These are phyloP conservation scores for Pluteus cervinus DNA, from an alignment of 768 basidiomycete genomes.

Conservation along the genomic window DNA sequence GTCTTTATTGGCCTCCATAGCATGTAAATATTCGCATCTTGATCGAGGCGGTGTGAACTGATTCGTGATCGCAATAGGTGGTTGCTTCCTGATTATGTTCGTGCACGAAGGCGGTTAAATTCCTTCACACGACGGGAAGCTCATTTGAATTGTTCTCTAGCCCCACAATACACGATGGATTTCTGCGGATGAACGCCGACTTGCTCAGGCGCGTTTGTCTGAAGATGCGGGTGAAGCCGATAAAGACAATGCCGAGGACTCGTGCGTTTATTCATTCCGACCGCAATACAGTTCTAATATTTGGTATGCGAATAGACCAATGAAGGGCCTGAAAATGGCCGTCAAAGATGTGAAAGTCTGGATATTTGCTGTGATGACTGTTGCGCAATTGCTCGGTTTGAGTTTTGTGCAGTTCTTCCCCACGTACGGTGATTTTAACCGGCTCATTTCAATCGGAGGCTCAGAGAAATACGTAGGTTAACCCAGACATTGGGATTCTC, in stretches of 20 bases:
- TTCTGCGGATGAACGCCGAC: constrained; percentile 36
- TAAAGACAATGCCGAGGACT: constrained; percentile 47
- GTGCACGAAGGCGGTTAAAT: constrained; percentile 11
- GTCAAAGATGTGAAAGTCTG: constrained; percentile 48
- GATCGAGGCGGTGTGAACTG: background rate
- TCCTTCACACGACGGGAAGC: background rate
- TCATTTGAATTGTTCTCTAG: constrained; percentile 19
- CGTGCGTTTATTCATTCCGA: constrained; percentile 33
- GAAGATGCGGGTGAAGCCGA: constrained; percentile 69
- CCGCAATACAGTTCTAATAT: background rate
- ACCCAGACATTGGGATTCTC: constrained; percentile 55
- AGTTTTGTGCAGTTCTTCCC: constrained; percentile 61
- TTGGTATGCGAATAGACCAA: constrained; percentile 26
- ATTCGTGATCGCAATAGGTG: constrained; percentile 31
- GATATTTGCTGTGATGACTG: constrained; percentile 48
- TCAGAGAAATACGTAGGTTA: constrained; percentile 26
- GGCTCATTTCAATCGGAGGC: background rate
- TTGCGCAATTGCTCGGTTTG: constrained; percentile 44
- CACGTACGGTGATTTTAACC: constrained; percentile 24
- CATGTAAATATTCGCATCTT: constrained; percentile 27
- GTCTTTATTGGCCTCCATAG: constrained; percentile 49
- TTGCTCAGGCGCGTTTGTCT: constrained; percentile 62
- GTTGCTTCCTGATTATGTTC: constrained; percentile 53
- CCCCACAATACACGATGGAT: constrained; percentile 62
- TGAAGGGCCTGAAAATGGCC: constrained; percentile 48